phyloP scores from a whole-genome alignment of 495 filamentous ascomycete genomes.

The Penicillium cosmopolitanum region DNA sequence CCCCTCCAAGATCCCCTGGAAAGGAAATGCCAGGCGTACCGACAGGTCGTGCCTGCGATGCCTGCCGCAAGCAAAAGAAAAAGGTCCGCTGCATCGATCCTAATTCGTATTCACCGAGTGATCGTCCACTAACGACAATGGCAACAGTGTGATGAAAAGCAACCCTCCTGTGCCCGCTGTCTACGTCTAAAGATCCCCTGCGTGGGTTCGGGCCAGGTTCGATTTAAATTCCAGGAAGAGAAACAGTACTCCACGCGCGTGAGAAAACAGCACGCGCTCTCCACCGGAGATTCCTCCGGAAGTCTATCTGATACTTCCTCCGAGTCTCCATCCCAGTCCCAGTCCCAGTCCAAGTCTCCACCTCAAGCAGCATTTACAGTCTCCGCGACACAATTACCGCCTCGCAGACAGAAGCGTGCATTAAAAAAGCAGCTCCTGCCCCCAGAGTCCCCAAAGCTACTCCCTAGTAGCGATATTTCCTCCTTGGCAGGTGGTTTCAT shows the following conservation, averaged over 20 bases:
- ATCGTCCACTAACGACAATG: not conserved
- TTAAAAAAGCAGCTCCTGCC: not conserved
- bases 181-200: conserved; percentile 47
- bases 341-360: not conserved
- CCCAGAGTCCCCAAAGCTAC: conserved; percentile 7
- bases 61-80: conserved; percentile 57
- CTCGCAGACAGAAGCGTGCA: not conserved
- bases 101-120: not conserved
- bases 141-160: conserved; percentile 46
- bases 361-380: not conserved
- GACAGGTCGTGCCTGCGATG: conserved; percentile 51
- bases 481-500: conserved; percentile 33
- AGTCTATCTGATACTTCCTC: not conserved
- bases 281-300: too few species aligned
- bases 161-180: conserved; percentile 50
- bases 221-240: conserved; percentile 53
- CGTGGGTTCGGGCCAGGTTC: conserved; percentile 48
- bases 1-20: not conserved
- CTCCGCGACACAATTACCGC: not conserved
- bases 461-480: conserved; percentile 26
- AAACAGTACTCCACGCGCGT: conserved; percentile 14
- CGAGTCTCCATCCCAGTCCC: not conserved
- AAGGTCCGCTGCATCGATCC: conserved; percentile 40
- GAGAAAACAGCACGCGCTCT: not conserved
- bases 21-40: conserved; percentile 56